phyloP scores from a whole-genome alignment of 2,329 filamentous ascomycete genomes.

The Conoideocrella luteorostrata region DNA sequence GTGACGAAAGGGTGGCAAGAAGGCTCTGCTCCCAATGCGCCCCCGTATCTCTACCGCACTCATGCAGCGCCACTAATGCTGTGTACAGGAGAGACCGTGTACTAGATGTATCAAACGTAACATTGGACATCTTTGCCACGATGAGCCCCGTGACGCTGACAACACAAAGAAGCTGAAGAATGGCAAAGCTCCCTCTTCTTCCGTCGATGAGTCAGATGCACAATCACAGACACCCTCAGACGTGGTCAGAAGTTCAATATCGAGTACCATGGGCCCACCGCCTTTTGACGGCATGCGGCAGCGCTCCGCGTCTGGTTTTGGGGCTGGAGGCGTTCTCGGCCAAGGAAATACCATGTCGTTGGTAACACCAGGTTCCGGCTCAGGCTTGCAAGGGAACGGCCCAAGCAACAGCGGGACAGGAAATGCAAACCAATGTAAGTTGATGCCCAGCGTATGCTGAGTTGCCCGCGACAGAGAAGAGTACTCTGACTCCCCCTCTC shows the following conservation, averaged over 20 bases:
- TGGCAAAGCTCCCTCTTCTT: constrained; percentile 33
- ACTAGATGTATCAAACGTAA: constrained; percentile 97
- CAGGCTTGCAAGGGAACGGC: constrained; percentile 58
- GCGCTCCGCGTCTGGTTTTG: constrained; percentile 35
- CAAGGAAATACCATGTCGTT: constrained; percentile 55
- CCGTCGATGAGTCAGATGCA: constrained; percentile 55
- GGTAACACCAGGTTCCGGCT: constrained; percentile 64
- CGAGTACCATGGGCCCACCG: constrained; percentile 50
- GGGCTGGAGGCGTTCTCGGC: constrained; percentile 35
- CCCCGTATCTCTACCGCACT: constrained; percentile 7
- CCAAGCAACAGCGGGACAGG: constrained; percentile 42
- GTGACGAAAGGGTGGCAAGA: constrained; percentile 1
- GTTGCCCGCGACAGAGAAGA: neutral
- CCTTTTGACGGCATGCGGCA: constrained; percentile 29
- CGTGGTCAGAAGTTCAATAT: constrained; percentile 47
- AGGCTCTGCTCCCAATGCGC: neutral
- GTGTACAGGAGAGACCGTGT: constrained; percentile 79
- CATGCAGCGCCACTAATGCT: constrained; percentile 19
- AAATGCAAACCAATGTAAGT: constrained; percentile 66
- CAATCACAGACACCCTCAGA: constrained; percentile 37
- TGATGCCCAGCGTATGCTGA: constrained; percentile 8
- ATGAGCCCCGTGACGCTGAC: constrained; percentile 86
- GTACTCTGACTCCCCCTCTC: neutral
- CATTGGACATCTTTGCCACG: constrained; percentile 96
- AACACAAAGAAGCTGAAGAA: constrained; percentile 73